A percentile compares a stretch with the other conserved stretches of the same genome.
These are phyloP conservation scores for Penicillium fuscoglaucum DNA, from an alignment of 2,329 filamentous ascomycete species.

Conservation along the genomic window DNA sequence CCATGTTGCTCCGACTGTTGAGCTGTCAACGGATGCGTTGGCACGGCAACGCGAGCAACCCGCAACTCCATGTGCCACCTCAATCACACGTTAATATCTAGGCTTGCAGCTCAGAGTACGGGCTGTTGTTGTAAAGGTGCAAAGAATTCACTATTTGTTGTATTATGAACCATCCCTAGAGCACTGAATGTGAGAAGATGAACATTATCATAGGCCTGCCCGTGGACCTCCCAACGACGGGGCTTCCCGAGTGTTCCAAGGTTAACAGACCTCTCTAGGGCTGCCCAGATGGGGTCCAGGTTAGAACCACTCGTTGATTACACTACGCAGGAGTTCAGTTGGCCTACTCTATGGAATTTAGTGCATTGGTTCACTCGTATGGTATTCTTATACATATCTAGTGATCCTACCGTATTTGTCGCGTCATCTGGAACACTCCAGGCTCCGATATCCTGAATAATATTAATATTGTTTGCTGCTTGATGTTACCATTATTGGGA, in stretches of 20 bases:
- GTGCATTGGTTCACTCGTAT: neutral
- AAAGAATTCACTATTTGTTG: neutral
- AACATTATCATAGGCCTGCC: neutral
- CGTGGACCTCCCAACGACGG: neutral
- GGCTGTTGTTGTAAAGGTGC: neutral
- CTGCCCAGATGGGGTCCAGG: neutral
- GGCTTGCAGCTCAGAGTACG: neutral
- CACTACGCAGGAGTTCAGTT: neutral
- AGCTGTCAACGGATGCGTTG: conserved; percentile 9
- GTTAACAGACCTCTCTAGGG: neutral
- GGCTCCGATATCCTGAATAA: neutral
- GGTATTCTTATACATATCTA: neutral
- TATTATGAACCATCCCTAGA: neutral
- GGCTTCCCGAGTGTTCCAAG: neutral
- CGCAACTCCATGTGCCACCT: neutral
- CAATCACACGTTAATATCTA: neutral
- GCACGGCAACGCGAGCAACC: conserved; percentile 4
- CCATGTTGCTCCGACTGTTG: neutral
- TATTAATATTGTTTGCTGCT: neutral
- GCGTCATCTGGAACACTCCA: neutral
- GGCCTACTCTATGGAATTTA: neutral
- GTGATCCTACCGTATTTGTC: neutral
- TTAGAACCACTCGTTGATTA: neutral
- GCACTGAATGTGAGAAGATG: neutral
- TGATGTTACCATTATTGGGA: neutral